These are phyloP conservation scores for Podospora comata DNA, from an alignment of 495 filamentous ascomycete species.

Conservation along the genomic window DNA sequence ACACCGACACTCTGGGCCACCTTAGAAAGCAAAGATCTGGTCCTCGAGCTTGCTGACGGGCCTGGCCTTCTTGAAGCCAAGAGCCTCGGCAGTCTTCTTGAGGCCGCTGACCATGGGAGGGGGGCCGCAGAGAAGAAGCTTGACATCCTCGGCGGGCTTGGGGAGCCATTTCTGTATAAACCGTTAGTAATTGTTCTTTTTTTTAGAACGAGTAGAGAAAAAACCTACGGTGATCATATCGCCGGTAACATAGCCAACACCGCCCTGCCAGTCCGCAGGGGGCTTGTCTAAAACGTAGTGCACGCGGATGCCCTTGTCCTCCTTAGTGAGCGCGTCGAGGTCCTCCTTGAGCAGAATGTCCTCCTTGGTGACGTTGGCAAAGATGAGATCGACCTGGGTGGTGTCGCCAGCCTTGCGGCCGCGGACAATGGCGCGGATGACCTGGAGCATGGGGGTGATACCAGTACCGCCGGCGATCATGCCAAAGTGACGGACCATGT, in stretches of 20 bases:
- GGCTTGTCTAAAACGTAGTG: slow-evolving; percentile 97
- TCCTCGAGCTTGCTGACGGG: slow-evolving; percentile 96
- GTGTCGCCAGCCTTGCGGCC: slow-evolving; percentile 74
- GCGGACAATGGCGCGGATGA: slow-evolving; percentile 84
- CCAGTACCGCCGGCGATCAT: slow-evolving; percentile 98
- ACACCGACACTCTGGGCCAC: not conserved
- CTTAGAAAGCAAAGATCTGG: slow-evolving; percentile 96
- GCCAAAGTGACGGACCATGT: slow-evolving; percentile 89
- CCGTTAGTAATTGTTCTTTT: slow-evolving; percentile 2
- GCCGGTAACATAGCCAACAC: slow-evolving; percentile 87
- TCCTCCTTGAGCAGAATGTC: slow-evolving; percentile 93
- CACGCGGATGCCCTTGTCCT: slow-evolving; percentile 77
- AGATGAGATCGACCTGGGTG: slow-evolving; percentile 89
- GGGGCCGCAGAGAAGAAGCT: slow-evolving; percentile 93
- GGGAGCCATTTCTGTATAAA: slow-evolving; percentile 64
- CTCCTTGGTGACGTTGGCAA: slow-evolving; percentile 89
- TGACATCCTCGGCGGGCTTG: slow-evolving; percentile 79
- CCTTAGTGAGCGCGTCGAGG: slow-evolving; percentile 69
- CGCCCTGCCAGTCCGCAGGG: slow-evolving; percentile 82
- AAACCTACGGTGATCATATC: slow-evolving; percentile 87
- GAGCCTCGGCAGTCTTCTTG: slow-evolving; percentile 87
- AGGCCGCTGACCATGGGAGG: slow-evolving; percentile 95
- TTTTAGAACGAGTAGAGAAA: slow-evolving; percentile 16
- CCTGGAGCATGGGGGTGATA: slow-evolving; percentile 97
- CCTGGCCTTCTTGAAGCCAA: slow-evolving; percentile 86